A percentile compares a stretch with the other conserved stretches of the same genome.
These are phyloP conservation scores for Flaveria brownii DNA, from an alignment of 129 eudicot species.

Conservation along the genomic window DNA sequence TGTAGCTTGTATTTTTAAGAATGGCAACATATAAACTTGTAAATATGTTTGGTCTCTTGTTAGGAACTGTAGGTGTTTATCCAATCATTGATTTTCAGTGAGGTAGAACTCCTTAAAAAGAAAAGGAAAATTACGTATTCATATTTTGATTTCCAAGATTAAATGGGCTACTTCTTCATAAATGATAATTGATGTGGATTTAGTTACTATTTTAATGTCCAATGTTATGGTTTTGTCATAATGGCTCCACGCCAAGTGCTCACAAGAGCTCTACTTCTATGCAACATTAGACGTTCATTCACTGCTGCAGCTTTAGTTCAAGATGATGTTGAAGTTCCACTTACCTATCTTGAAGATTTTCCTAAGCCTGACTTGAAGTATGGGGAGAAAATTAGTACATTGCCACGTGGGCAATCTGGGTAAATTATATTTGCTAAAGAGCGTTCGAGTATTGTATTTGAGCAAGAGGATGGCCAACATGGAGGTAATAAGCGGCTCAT, in stretches of 20 bases:
- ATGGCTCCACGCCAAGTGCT: slow-evolving; percentile 41
- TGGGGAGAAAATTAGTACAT: too few relatives aligned
- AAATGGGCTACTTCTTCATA: not conserved
- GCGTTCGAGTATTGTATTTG: slow-evolving; percentile 73
- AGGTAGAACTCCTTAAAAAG: not conserved
- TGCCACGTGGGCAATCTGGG: slow-evolving; percentile 52
- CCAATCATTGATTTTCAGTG: too few relatives aligned
- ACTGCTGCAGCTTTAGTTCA: slow-evolving; percentile 50
- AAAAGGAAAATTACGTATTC: too few relatives aligned
- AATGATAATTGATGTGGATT: too few relatives aligned
- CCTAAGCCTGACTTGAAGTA: slow-evolving; percentile 70
- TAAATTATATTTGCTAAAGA: slow-evolving; percentile 65
- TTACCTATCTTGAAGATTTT: slow-evolving; percentile 58
- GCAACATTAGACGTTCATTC: slow-evolving; percentile 47
- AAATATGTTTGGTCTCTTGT: too few relatives aligned
- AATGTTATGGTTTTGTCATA: not conserved
- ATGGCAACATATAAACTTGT: too few relatives aligned
- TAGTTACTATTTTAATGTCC: not conserved
- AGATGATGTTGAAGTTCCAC: slow-evolving; percentile 41
- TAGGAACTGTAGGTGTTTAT: too few relatives aligned
- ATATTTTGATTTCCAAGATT: not conserved
- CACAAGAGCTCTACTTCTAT: slow-evolving; percentile 43
- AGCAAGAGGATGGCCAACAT: slow-evolving; percentile 80
- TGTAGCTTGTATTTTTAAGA: too few relatives aligned
- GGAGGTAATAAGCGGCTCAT: slow-evolving; percentile 84